Percentiles rank a stretch among this genome's conserved stretches.
phyloP scores from a whole-genome alignment of 176 grass and related monocot genomes.

The Oryza meyeriana region DNA sequence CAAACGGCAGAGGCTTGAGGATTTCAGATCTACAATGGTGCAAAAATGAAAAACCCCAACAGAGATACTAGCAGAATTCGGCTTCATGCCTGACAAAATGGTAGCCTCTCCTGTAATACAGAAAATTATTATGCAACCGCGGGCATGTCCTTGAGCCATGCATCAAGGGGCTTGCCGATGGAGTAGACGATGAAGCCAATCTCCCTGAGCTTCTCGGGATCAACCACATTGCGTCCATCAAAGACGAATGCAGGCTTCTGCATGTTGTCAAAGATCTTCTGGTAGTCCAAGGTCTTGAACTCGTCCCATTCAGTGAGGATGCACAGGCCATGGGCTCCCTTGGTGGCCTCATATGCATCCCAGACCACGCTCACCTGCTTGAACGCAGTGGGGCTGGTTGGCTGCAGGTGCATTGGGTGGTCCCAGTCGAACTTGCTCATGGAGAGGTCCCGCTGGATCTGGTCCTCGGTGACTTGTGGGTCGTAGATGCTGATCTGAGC shows the following conservation, averaged over 20 bases:
- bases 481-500: slow-evolving; percentile 83
- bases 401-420: slow-evolving; percentile 82
- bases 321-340: slow-evolving; percentile 40
- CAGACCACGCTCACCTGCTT: slow-evolving; percentile 43
- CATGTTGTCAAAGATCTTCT: slow-evolving; percentile 52
- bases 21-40: neutral
- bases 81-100: neutral
- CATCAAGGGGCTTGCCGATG: slow-evolving; percentile 11
- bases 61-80: neutral
- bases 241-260: slow-evolving; percentile 52
- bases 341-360: slow-evolving; percentile 31
- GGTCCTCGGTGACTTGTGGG: slow-evolving; percentile 75
- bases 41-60: neutral
- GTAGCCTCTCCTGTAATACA: neutral
- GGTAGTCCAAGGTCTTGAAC: slow-evolving; percentile 43
- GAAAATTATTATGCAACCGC: neutral
- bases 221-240: slow-evolving; percentile 44
- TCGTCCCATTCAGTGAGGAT: slow-evolving; percentile 57
- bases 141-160: slow-evolving; percentile 13
- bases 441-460: slow-evolving; percentile 77
- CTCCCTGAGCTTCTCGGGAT: slow-evolving; percentile 2
- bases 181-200: slow-evolving; percentile 18
- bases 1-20: neutral
- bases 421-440: slow-evolving; percentile 92
- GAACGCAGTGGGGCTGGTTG: slow-evolving; percentile 46